Evolutionary conservation across 1,139 yeast species (phyloP), one percentile per base, ranked within the genome.

Genomic region (Hyphopichia wangnamkhiaoensis): DNA sequence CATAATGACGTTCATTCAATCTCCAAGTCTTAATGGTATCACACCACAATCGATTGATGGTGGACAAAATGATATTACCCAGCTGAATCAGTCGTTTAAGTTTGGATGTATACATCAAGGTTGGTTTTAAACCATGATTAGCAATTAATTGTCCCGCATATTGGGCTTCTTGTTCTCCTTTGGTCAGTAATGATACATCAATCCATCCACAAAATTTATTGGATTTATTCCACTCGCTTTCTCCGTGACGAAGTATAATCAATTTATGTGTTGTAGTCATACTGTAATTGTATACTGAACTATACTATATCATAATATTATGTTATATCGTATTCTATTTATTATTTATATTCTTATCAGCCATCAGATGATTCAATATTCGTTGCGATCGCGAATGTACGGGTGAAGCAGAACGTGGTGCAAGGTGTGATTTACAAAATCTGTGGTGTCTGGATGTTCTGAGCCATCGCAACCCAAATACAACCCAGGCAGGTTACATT

Each of bases 181-280:
- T 76, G 1, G 64, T 72, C 4, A 87, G 78, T 40, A 85, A 62
- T 28, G 76, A 75, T 9, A 84, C 79, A 59, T 86, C 93, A n/a
- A 83, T 74, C 95, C 95, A 86, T 2, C 95, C 95, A 53, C 93
- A 84, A 57, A 86, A 86, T 45, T 75, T 70, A 56, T 84, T 80
- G 39, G 75, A 78, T 48, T 82, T 78, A 54, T 86, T 86, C 76
- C 87, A 79, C 53, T 80, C 78, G 15, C 88, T 80, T 53, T 85
- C 86, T 2, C 95, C 95, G 54, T 86, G 94, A 50, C 95, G 75
- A 31, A 82, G 69, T 7, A 81, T 67, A 5, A 82, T 68, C 17
- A 81, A 59, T 40, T 68, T 73, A 50, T 68, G 70, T 25, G 41
- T 38, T 20, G 52, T 39, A 28, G 35, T 33, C 35, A 32, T 32